phyloP scores from a whole-genome alignment of 208 protist species.

The Porcisia deanei region DNA sequence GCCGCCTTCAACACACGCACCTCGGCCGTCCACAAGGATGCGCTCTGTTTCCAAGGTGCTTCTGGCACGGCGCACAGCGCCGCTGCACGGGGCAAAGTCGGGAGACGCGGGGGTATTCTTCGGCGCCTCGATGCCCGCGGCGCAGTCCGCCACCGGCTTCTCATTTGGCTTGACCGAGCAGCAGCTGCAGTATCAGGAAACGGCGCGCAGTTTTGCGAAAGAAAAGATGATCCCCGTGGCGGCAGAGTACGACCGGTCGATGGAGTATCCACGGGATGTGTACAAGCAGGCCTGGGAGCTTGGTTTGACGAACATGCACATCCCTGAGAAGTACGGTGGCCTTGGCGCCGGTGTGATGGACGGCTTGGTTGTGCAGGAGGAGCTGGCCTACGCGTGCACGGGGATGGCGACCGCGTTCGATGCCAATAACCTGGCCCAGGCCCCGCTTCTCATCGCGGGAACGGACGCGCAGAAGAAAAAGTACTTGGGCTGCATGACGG shows the following conservation, averaged over 20 bases:
- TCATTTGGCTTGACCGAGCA: conserved; percentile 81
- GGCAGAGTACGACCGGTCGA: conserved; percentile 70
- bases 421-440: conserved; percentile 74
- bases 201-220: conserved; percentile 74
- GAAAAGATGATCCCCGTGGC: conserved; percentile 80
- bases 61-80: conserved; percentile 7
- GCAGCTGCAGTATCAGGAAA: conserved; percentile 72
- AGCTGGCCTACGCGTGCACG: conserved; percentile 86
- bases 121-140: conserved; percentile 34
- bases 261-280: conserved; percentile 70
- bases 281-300: conserved; percentile 87
- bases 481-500: conserved; percentile 85
- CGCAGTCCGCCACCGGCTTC: conserved; percentile 34
- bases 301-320: conserved; percentile 86
- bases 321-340: conserved; percentile 84
- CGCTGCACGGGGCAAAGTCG: conserved; percentile 23
- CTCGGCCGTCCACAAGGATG: neutral
- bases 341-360: conserved; percentile 72
- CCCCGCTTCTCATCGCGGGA: conserved; percentile 86
- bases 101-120: conserved; percentile 17
- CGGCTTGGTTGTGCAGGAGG: conserved; percentile 78
- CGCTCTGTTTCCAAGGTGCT: neutral
- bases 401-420: conserved; percentile 88
- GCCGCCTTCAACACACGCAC: neutral
- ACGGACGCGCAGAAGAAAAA: conserved; percentile 88